These are phyloP conservation scores for Silene vulgaris DNA, from an alignment of 179 eudicot species.

Conservation along the genomic window DNA sequence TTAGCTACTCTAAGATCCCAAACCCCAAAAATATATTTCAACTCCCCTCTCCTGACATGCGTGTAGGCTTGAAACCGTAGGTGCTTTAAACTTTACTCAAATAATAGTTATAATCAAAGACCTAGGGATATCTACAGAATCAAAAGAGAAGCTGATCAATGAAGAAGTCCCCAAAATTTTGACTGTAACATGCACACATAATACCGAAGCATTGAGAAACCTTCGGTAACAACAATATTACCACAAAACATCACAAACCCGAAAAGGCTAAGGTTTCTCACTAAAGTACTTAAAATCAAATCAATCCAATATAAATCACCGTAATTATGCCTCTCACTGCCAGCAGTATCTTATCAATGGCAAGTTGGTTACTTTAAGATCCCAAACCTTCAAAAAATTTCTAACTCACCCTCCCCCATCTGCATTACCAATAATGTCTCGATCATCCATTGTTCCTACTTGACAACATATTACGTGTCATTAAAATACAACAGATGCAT, in stretches of 20 bases:
- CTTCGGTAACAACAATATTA: not conserved
- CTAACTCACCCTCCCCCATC: not conserved
- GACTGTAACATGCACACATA: not conserved
- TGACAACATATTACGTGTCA: no score
- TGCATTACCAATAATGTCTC: not conserved
- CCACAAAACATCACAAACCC: not conserved
- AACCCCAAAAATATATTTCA: not conserved
- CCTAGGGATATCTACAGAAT: not conserved
- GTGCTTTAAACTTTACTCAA: not conserved
- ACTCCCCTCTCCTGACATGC: not conserved
- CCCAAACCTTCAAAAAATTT: not conserved
- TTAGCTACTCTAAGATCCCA: not conserved
- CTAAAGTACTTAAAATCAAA: not conserved
- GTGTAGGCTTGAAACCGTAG: not conserved
- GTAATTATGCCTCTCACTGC: not conserved
- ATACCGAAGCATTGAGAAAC: not conserved
- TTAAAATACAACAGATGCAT: no score
- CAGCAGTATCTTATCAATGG: not conserved
- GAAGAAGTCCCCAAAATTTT: not conserved
- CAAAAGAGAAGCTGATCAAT: not conserved
- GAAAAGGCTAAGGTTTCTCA: not conserved
- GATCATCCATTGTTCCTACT: no score
- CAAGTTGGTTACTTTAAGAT: not conserved
- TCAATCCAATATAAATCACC: not conserved
- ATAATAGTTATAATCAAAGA: not conserved